Conservation (phyloP, 805 yeast species). For the Ogataea siamensis region DNA sequence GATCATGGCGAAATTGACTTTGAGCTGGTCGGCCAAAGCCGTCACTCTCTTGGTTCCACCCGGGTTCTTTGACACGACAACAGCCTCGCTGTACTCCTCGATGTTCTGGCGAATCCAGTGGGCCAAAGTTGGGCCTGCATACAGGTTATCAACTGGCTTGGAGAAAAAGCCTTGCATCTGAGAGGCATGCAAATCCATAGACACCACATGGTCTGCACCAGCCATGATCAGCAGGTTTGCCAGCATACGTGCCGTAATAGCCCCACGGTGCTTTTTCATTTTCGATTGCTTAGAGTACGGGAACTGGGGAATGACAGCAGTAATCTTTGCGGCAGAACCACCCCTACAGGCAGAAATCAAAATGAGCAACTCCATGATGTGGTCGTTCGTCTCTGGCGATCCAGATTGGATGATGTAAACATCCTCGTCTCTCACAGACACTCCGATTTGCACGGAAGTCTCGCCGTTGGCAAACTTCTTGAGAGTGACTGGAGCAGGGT, state of each 20-base stretch:
- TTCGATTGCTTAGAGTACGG: slow-evolving; percentile 97
- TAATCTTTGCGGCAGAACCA: slow-evolving; percentile 96
- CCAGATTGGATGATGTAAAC: slow-evolving; percentile 92
- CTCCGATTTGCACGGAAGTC: slow-evolving; percentile 93
- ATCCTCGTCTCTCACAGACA: slow-evolving; percentile 94
- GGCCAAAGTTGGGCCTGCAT: slow-evolving; percentile 95
- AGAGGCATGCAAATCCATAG: slow-evolving; percentile 94
- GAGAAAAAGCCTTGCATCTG: slow-evolving; percentile 99
- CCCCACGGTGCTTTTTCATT: slow-evolving; percentile 99
- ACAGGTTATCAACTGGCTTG: slow-evolving; percentile 94
- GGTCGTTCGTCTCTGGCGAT: slow-evolving; percentile 84
- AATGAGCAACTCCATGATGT: slow-evolving; percentile 92
- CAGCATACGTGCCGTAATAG: slow-evolving; percentile 96
- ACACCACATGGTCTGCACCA: slow-evolving; percentile 97
- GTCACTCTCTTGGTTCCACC: slow-evolving; percentile 99
- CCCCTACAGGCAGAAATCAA: slow-evolving; percentile 94
- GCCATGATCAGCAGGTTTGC: slow-evolving; percentile 96
- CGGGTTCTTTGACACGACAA: slow-evolving; percentile 97
- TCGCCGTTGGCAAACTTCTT: slow-evolving; percentile 97
- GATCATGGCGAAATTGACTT: slow-evolving; percentile 97
- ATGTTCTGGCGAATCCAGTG: slow-evolving; percentile 93
- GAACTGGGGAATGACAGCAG: slow-evolving; percentile 95
- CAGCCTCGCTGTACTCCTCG: slow-evolving; percentile 81
- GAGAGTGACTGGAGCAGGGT: slow-evolving; percentile 88
- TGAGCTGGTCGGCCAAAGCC: slow-evolving; percentile 93